Evolutionary conservation across 2,329 filamentous ascomycete genomes (phyloP).

Genomic region (Calonectria hongkongensis): DNA sequence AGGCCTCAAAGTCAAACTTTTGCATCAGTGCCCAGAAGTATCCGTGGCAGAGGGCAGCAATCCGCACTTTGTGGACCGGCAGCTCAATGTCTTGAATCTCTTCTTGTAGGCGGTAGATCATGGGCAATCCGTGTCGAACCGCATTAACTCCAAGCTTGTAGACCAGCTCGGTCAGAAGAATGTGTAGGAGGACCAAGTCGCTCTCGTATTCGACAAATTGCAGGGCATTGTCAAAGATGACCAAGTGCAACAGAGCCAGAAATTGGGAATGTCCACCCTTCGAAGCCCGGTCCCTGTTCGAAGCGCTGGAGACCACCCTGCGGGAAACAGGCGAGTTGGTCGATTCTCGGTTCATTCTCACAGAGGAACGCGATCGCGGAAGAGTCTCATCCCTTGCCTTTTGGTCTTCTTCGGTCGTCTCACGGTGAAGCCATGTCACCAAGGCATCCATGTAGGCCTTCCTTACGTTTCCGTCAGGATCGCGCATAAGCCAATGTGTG

Average conservation of each 20-base stretch:
- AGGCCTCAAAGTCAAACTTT: constrained; percentile 84
- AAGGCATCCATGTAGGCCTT: constrained; percentile 91
- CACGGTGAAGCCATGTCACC: constrained; percentile 88
- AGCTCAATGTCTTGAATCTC: constrained; percentile 82
- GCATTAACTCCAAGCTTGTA: constrained; percentile 89
- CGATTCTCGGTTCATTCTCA: constrained; percentile 64
- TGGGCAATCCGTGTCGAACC: constrained; percentile 85
- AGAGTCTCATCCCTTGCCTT: constrained; percentile 75
- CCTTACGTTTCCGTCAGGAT: constrained; percentile 85
- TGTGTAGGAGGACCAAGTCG: constrained; percentile 85
- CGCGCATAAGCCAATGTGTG: constrained; percentile 94
- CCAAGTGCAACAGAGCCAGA: constrained; percentile 87
- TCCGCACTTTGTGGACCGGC: constrained; percentile 82
- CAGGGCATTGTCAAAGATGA: constrained; percentile 91
- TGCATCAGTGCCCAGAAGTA: constrained; percentile 90
- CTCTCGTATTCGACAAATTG: constrained; percentile 83
- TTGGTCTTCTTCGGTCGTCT: constrained; percentile 81
- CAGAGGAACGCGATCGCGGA: constrained; percentile 65
- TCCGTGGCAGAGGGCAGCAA: constrained; percentile 90
- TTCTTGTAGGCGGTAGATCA: constrained; percentile 92
- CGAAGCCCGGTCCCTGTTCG: constrained; percentile 74
- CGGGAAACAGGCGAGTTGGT: constrained; percentile 66
- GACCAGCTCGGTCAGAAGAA: constrained; percentile 84
- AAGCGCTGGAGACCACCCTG: constrained; percentile 81
- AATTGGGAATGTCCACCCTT: constrained; percentile 79